Conservation (phyloP, 2,329 filamentous ascomycete genomes). For the Corinectria fuckeliana region DNA sequence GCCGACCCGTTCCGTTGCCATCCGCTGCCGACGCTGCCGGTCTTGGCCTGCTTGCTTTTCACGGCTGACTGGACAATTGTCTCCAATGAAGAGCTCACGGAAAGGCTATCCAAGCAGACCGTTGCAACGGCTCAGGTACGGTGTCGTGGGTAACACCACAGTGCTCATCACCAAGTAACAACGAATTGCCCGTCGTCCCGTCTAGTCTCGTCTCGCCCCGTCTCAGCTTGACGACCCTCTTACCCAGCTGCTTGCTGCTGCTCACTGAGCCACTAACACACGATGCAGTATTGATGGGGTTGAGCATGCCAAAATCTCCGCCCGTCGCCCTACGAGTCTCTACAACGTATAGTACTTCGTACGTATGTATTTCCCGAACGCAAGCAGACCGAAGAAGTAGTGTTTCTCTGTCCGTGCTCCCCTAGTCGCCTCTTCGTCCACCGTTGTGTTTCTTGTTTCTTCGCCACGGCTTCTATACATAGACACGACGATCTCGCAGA, state of each 20-base stretch:
- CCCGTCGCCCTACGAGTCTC: slow-evolving; percentile 12
- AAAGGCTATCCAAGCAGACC: background rate
- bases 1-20: background rate
- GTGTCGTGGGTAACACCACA: background rate
- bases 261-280: slow-evolving; percentile 7
- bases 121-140: background rate
- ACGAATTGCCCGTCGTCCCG: background rate
- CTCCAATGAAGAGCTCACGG: background rate
- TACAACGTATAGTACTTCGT: too few relatives aligned
- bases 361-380: slow-evolving; percentile 9
- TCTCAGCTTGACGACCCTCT: slow-evolving; percentile 1
- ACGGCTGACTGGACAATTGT: background rate
- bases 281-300: background rate
- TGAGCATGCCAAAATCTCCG: slow-evolving; percentile 3
- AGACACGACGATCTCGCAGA: slow-evolving; percentile 23
- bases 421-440: slow-evolving; percentile 2
- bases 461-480: slow-evolving; percentile 30
- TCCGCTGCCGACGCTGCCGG: background rate
- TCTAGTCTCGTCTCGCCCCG: slow-evolving; percentile 1
- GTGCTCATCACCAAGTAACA: background rate
- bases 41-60: background rate
- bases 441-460: slow-evolving; percentile 11
- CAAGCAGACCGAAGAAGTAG: slow-evolving; percentile 2
- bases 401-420: slow-evolving; percentile 8
- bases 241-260: too few relatives aligned